Percentiles rank a stretch among this genome's conserved stretches.
These are phyloP conservation scores for Zygosaccharomyces gambellarensis DNA, from an alignment of 805 yeast genomes.

Conservation along the genomic window DNA sequence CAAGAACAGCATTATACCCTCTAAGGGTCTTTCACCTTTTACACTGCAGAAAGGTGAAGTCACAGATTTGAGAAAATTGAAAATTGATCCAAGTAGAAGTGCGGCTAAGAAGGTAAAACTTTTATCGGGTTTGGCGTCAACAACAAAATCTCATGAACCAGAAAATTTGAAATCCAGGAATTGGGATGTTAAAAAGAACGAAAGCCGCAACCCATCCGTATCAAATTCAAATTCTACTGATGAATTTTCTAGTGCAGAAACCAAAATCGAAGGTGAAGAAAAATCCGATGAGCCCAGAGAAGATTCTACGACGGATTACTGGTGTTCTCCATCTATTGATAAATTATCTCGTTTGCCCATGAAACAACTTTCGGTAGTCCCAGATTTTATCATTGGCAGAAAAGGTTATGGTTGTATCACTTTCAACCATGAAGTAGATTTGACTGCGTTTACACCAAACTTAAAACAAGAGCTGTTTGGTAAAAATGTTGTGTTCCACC, in stretches of 20 bases:
- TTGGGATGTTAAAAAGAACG: not conserved
- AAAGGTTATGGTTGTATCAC: slow-evolving; percentile 63
- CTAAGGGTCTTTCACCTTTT: slow-evolving; percentile 10
- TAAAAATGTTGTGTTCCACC: slow-evolving; percentile 42
- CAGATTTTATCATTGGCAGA: slow-evolving; percentile 66
- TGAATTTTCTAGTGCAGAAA: not conserved
- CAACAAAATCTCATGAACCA: slow-evolving; percentile 16
- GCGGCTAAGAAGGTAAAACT: slow-evolving; percentile 41
- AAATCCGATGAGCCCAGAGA: not conserved
- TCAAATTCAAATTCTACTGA: not conserved
- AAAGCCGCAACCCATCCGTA: not conserved
- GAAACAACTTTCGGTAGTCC: slow-evolving; percentile 49
- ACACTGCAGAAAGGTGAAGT: slow-evolving; percentile 17
- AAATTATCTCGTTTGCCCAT: slow-evolving; percentile 42
- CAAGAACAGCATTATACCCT: not conserved
- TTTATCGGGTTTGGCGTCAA: slow-evolving; percentile 26
- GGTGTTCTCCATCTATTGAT: slow-evolving; percentile 64
- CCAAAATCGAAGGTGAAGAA: not conserved
- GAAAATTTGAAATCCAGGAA: not conserved
- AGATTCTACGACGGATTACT: slow-evolving; percentile 42
- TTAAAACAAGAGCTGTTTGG: slow-evolving; percentile 37
- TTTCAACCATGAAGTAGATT: slow-evolving; percentile 64
- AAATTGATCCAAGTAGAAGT: slow-evolving; percentile 40
- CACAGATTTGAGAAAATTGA: slow-evolving; percentile 35
- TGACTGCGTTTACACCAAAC: slow-evolving; percentile 46